Base-by-base conservation (phyloP, 1,139 yeast species). In the Candida mesenterica region DNA sequence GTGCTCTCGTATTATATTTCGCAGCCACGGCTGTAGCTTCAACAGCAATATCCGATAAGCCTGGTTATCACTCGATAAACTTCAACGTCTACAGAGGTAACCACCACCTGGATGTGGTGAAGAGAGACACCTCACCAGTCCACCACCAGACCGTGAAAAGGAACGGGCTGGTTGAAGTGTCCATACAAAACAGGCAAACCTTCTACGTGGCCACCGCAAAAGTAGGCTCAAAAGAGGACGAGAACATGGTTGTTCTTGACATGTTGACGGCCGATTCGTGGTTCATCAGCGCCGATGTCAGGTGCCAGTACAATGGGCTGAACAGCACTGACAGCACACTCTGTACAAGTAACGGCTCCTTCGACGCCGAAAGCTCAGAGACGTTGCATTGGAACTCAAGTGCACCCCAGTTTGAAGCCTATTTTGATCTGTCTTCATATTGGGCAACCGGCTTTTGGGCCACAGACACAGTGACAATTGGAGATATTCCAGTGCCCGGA, bases 381-480 rank as follows among this genome's bases (percentile, higher is more conserved):
- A n/a, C n/a, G n/a, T n/a, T n/a, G n/a, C n/a, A n/a, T n/a, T n/a
- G n/a, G n/a, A n/a, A n/a, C n/a, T n/a, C n/a, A n/a, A n/a, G n/a
- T n/a, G n/a, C n/a, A n/a, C n/a, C n/a, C n/a, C n/a, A n/a, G n/a
- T n/a, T n/a, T n/a, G n/a, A n/a, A n/a, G n/a, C n/a, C n/a, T n/a
- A n/a, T n/a, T n/a, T n/a, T n/a, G n/a, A n/a, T n/a, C n/a, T n/a
- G n/a, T n/a, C n/a, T n/a, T n/a, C n/a, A n/a, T n/a, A n/a, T n/a
- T n/a, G n/a, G n/a, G n/a, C n/a, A n/a, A n/a, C n/a, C n/a, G 95
- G 95, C 30, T 53, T 64, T 37, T 75, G 78, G 82, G 81, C 77
- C 13, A 50, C 57, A 31, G 83, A 75, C 44, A 53, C 52, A 32
- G 65, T 76, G 19, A 41, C 38, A n/a, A 49, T 77, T 35, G 75